Evolutionary conservation across 352 stramenopile genomes (phyloP), one percentile per base, ranked within the genome.

Genomic region (Phytophthora quininea): DNA sequence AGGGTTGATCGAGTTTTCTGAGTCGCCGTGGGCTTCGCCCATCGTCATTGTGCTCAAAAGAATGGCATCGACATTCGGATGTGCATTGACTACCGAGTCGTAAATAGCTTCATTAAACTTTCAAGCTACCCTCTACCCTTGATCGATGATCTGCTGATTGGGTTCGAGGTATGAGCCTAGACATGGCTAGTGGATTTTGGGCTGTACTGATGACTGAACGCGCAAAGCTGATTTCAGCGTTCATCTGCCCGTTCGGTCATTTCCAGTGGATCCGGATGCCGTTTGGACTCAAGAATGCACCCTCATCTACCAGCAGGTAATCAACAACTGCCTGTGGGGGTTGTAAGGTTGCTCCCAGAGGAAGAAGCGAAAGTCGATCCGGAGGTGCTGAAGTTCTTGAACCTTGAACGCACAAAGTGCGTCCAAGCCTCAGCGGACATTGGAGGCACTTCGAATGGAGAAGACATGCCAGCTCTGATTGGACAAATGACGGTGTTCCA

Each of bases 191-290:
- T 0, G 43, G 43, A 49, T 49, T 49, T 24, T 49, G 43, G 43
- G 43, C 43, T 6, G 43, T 49, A 6, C 43, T 6, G 9, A 49
- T 49, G 43, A 27, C 63, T 0, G 0, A 29, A 1, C 12, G 57
- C 14, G 62, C 62, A 0, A 61, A 62, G 12, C 0, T 24, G 1
- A 63, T 76, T 12, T 59, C 40, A 3, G 60, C 54, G 0, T 69
- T 69, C 43, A 62, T 74, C 29, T 74, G 60, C 7, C 66, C 66
- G 1, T 33, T 69, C 1, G 60, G 66, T 14, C 60, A 69, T n/a
- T 74, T 74, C n/a, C 32, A 74, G 29, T 69, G 54, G 58, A 2
- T 56, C 0, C 24, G 58, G 4, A 73, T 73, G 64, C 64, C 54
- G 2, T 66, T 24, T 24, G 19, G 19, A 24, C 19, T 24, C 19